phyloP scores from a whole-genome alignment of 2,329 filamentous ascomycete species.

The Botrytis porri region DNA sequence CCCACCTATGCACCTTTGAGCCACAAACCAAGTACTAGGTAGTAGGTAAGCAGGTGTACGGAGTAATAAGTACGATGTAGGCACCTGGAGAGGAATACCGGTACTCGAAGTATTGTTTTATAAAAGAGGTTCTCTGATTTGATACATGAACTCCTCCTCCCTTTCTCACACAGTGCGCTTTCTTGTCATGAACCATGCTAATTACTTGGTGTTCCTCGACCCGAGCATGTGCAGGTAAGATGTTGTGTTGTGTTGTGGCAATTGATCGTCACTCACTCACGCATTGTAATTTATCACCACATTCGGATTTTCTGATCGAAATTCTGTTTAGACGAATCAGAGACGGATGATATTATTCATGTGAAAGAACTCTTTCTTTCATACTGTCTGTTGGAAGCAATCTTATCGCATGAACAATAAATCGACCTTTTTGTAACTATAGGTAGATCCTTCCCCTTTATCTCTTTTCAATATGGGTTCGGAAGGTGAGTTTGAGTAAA shows the following conservation, averaged over 20 bases:
- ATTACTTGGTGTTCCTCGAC: not conserved
- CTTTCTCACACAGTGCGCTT: too few species aligned
- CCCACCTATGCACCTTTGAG: not conserved
- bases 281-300: not conserved
- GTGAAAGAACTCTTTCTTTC: not conserved
- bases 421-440: not conserved
- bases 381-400: not conserved
- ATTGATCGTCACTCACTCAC: slow-evolving; percentile 1
- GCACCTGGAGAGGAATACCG: too few species aligned
- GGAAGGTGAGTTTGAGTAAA: not conserved
- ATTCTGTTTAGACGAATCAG: not conserved
- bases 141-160: not conserved
- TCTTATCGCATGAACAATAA: not conserved
- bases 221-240: not conserved
- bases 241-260: slow-evolving; percentile 4
- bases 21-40: not conserved
- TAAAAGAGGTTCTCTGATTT: not conserved
- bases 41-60: not conserved
- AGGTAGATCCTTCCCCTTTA: not conserved
- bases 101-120: not conserved
- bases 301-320: not conserved
- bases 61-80: not conserved
- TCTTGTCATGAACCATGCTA: not conserved
- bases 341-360: not conserved
- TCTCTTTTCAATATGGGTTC: not conserved